Base-by-base conservation (phyloP, 75 land plant genomes). In the Selaginella moellendorffii region DNA sequence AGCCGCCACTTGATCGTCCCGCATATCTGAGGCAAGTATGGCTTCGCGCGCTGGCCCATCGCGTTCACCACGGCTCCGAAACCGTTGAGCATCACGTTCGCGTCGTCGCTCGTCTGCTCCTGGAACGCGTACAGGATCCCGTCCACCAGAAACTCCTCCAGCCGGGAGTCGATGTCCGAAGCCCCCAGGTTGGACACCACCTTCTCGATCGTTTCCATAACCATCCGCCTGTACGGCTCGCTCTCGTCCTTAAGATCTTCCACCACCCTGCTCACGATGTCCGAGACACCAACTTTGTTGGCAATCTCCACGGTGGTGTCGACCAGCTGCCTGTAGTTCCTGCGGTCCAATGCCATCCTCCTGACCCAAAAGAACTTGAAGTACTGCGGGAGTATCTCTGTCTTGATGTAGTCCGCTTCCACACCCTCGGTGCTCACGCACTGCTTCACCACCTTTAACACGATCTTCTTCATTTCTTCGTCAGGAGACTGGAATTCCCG, bases 361-460 rank as follows among this genome's bases (percentile, higher is more conserved):
- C 97, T 72, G 0, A 92, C 97, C 95, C 97, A 92, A 72, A 92
- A 92, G 30, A 88, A 74, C 22, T 71, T 69, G 70, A 92, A 92
- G 66, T 88, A 92, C 68, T 92, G 95, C 0, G 97, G 97, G 23
- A 92, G 80, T 42, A 92, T 92, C 27, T 88, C 93, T 56, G 68
- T 68, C 2, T 85, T 59, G 27, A 92, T 92, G 62, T 92, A 92
- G 26, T 83, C 88, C 22, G 97, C 82, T 53, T 92, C 97, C n/a
- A 92, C 97, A 28, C 97, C 97, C 65, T 92, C 97, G 19, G 97
- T 92, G 24, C 97, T 92, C n/a, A 92, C 97, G 78, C 97, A 92
- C 69, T 92, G 97, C 68, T 92, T 92, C 21, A 92, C 97, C 53
- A 92, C 97, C 69, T 92, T 92, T 54, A 92, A 54, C 29, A 92